Conservation (phyloP, 306 rosid species). For the Lathyrus aphaca region DNA sequence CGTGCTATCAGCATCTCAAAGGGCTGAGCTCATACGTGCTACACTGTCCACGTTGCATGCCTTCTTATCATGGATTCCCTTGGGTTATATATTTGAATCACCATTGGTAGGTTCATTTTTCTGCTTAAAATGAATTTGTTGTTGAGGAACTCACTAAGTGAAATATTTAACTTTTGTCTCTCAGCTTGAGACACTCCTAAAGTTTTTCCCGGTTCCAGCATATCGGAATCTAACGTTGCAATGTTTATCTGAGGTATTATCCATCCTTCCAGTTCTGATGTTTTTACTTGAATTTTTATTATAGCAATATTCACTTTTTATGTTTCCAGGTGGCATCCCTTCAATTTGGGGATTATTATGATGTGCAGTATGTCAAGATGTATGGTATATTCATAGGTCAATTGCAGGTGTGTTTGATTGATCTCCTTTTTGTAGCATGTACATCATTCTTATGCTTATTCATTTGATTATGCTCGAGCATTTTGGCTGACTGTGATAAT, state of each 20-base stretch:
- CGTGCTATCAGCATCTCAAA: conserved; percentile 92
- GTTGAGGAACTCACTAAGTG: conserved; percentile 21
- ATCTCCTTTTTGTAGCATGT: not conserved
- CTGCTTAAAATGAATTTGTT: conserved; percentile 18
- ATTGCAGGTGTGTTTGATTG: conserved; percentile 71
- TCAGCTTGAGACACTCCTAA: conserved; percentile 94
- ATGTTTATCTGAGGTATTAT: conserved; percentile 83
- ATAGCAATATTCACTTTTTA: conserved; percentile 22
- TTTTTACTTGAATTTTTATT: conserved; percentile 11
- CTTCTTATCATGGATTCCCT: conserved; percentile 96
- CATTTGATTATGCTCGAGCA: not conserved
- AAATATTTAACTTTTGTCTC: conserved; percentile 29
- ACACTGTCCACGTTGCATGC: conserved; percentile 95
- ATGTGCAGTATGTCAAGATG: conserved; percentile 83
- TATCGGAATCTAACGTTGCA: conserved; percentile 93
- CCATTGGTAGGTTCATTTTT: conserved; percentile 66
- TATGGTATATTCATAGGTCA: conserved; percentile 85
- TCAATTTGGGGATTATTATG: conserved; percentile 75
- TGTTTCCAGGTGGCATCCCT: conserved; percentile 86
- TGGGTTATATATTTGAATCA: conserved; percentile 97
- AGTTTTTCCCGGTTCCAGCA: conserved; percentile 79
- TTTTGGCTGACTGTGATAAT: conserved; percentile 19
- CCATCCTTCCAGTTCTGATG: conserved; percentile 8
- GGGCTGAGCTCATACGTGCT: conserved; percentile 90
- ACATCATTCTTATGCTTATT: not conserved